Conservation (phyloP, 768 basidiomycete species). For the Phaeolepiota aurea region DNA sequence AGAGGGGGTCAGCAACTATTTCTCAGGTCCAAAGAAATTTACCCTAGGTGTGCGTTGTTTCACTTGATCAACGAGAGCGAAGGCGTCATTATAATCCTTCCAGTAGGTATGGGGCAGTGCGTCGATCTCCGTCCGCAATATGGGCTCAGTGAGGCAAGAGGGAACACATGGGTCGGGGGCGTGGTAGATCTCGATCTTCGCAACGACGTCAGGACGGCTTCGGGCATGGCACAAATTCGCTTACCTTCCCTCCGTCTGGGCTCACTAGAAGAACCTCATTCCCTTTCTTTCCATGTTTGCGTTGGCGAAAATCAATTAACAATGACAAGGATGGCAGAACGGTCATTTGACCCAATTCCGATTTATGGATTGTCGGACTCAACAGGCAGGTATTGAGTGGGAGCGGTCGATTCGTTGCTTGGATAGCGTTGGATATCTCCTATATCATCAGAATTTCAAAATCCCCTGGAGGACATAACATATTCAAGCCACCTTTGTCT, state of each 20-base stretch:
- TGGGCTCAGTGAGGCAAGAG: not conserved
- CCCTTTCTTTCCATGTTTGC: not conserved
- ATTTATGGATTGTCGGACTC: not conserved
- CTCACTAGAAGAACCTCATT: not conserved
- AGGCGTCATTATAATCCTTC: not conserved
- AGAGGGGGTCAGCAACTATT: too few relatives aligned
- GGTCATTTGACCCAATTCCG: not conserved
- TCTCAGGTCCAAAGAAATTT: not conserved
- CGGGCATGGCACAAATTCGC: not conserved
- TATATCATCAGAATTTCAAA: too few relatives aligned
- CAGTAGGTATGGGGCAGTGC: slow-evolving; percentile 1
- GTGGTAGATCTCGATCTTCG: not conserved
- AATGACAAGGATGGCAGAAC: not conserved
- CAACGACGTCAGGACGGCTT: not conserved
- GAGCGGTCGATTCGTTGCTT: not conserved
- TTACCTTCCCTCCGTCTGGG: not conserved
- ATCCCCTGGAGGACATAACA: too few relatives aligned
- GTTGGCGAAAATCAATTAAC: not conserved
- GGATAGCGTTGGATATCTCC: too few relatives aligned
- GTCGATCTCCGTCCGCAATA: not conserved
- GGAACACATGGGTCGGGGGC: not conserved
- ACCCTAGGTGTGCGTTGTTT: not conserved
- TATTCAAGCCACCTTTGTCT: too few relatives aligned
- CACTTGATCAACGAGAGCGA: not conserved
- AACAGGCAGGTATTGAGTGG: not conserved